Evolutionary conservation across 169 alveolate species (phyloP).

Genomic region (Theileria parva): DNA sequence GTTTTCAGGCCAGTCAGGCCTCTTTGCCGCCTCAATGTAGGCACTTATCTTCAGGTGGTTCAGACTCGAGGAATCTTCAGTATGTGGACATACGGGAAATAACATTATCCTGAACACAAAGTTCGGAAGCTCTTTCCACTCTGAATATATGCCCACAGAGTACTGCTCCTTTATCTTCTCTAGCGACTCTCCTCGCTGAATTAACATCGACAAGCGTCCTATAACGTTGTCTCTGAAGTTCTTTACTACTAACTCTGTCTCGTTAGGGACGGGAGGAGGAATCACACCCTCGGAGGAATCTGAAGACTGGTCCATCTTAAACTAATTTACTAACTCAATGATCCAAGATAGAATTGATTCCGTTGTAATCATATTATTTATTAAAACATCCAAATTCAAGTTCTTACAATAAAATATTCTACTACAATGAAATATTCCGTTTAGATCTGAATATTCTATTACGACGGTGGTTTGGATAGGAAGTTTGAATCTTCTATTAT

Average conservation of each 20-base stretch:
- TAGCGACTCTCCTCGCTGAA: constrained; percentile 35
- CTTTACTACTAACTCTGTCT: constrained; percentile 46
- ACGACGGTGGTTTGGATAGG: not conserved
- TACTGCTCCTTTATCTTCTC: constrained; percentile 32
- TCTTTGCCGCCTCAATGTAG: constrained; percentile 76
- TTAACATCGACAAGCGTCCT: constrained; percentile 9
- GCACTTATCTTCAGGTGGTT: constrained; percentile 55
- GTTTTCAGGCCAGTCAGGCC: constrained; percentile 83
- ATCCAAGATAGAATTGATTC: not conserved
- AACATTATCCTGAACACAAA: constrained; percentile 62
- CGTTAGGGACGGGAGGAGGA: constrained; percentile 55
- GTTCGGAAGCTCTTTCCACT: constrained; percentile 67
- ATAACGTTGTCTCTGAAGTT: constrained; percentile 40
- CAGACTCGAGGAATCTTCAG: constrained; percentile 22
- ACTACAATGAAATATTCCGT: too few relatives aligned
- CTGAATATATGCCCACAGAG: constrained; percentile 42
- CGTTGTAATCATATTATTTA: not conserved
- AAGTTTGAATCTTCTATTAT: not conserved
- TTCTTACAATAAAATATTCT: not conserved
- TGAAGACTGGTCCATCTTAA: constrained; percentile 13
- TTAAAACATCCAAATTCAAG: not conserved
- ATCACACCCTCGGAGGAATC: constrained; percentile 5
- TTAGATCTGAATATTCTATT: not conserved
- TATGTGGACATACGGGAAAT: constrained; percentile 64
- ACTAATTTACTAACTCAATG: not conserved